phyloP scores from a whole-genome alignment of 2,329 filamentous ascomycete genomes.

The Gremmenia infestans region DNA sequence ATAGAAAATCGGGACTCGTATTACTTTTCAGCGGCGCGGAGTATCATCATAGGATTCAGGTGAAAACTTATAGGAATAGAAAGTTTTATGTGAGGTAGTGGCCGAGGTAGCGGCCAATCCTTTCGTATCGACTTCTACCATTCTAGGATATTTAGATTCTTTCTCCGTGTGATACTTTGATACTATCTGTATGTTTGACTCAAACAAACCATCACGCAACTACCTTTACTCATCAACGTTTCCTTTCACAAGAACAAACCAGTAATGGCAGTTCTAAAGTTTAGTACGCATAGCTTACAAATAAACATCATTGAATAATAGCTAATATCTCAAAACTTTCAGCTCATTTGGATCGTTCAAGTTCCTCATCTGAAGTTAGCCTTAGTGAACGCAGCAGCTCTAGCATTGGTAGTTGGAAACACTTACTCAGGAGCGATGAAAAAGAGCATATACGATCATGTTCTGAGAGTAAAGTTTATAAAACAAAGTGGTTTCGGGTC shows the following conservation, averaged over 20 bases:
- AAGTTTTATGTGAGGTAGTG: not conserved
- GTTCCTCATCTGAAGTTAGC: not conserved
- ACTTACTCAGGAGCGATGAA: not conserved
- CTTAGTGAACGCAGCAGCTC: not conserved
- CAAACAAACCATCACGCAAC: not conserved
- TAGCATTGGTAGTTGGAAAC: not conserved
- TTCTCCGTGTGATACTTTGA: not conserved
- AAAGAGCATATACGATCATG: not conserved
- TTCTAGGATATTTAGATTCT: not conserved
- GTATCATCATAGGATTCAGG: not conserved
- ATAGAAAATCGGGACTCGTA: no score
- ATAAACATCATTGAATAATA: not conserved
- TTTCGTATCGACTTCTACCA: not conserved
- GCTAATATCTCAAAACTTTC: not conserved
- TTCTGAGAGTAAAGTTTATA: not conserved
- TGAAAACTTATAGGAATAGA: not conserved
- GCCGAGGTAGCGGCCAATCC: not conserved
- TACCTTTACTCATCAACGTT: not conserved
- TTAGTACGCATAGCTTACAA: not conserved
- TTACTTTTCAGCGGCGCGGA: no score
- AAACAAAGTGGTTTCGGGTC: not conserved
- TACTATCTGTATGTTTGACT: not conserved
- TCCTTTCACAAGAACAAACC: not conserved
- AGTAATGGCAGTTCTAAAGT: not conserved
- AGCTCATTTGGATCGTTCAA: not conserved